phyloP scores from a whole-genome alignment of 257 asterid species.

The Salvia miltiorrhiza region DNA sequence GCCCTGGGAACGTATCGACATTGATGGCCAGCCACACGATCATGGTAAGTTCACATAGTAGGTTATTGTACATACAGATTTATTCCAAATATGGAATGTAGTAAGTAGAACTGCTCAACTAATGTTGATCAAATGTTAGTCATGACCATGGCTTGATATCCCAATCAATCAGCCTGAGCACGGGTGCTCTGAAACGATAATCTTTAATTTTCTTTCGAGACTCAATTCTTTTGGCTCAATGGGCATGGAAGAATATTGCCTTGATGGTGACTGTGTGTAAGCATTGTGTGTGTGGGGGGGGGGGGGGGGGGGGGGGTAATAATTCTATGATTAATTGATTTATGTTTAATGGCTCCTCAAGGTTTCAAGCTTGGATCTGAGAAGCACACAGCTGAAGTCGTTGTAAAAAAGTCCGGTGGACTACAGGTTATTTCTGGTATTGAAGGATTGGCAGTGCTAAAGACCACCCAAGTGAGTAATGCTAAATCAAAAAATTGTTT shows the following conservation, averaged over 20 bases:
- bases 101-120: slow-evolving; percentile 7
- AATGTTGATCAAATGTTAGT: slow-evolving; percentile 4
- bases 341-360: slow-evolving; percentile 22
- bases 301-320: background rate
- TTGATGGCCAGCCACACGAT: slow-evolving; percentile 71
- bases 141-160: background rate
- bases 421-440: slow-evolving; percentile 76
- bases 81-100: background rate
- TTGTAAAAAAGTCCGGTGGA: slow-evolving; percentile 57
- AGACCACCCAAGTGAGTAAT: slow-evolving; percentile 84
- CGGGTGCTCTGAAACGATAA: slow-evolving; percentile 5
- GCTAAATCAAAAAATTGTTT: background rate
- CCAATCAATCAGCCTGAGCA: slow-evolving; percentile 3
- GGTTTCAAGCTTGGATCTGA: slow-evolving; percentile 97
- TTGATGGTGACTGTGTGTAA: slow-evolving; percentile 9
- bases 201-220: background rate
- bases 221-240: background rate
- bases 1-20: slow-evolving; percentile 87
- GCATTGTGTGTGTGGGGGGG: background rate
- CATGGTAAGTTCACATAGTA: slow-evolving; percentile 57
- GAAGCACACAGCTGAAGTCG: slow-evolving; percentile 82
- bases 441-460: slow-evolving; percentile 73
- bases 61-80: slow-evolving; percentile 8
- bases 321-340: background rate
- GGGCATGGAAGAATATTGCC: background rate